Percentiles rank a stretch among this genome's conserved stretches.
phyloP scores from a whole-genome alignment of 2,329 filamentous ascomycete species.

The Phialophora chinensis region DNA sequence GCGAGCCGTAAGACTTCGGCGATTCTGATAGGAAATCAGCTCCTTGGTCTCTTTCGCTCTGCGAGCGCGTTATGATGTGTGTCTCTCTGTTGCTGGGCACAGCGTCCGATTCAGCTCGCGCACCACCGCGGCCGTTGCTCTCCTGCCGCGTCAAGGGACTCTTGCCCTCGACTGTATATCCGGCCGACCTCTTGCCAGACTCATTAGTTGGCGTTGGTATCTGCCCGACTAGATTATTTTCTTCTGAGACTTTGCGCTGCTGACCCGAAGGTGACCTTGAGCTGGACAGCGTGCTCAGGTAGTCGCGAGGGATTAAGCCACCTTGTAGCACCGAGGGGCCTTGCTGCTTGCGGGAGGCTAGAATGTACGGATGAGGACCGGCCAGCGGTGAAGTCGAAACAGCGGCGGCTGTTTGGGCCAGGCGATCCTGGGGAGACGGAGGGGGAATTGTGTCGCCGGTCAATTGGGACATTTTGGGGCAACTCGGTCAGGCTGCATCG shows the following conservation, averaged over 20 bases:
- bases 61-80: background rate
- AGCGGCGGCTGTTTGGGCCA: conserved; percentile 31
- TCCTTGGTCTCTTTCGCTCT: conserved; percentile 11
- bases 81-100: background rate
- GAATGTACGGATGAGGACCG: conserved; percentile 25
- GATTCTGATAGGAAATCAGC: conserved; percentile 22
- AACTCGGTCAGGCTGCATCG: conserved; percentile 28
- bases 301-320: conserved; percentile 47
- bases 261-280: conserved; percentile 31
- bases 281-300: conserved; percentile 41
- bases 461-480: conserved; percentile 33
- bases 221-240: conserved; percentile 12
- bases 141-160: conserved; percentile 11
- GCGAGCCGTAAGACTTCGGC: conserved; percentile 27
- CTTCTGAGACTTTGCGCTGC: conserved; percentile 9
- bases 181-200: conserved; percentile 10
- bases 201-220: conserved; percentile 21
- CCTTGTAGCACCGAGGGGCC: conserved; percentile 32
- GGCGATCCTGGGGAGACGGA: conserved; percentile 31
- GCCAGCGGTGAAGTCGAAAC: conserved; percentile 35
- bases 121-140: conserved; percentile 1
- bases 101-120: background rate
- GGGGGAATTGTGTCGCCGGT: conserved; percentile 28
- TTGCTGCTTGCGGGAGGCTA: conserved; percentile 27
- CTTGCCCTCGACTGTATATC: conserved; percentile 22